Base-by-base conservation (phyloP, 768 basidiomycete species). In the Boletus huronensis region DNA sequence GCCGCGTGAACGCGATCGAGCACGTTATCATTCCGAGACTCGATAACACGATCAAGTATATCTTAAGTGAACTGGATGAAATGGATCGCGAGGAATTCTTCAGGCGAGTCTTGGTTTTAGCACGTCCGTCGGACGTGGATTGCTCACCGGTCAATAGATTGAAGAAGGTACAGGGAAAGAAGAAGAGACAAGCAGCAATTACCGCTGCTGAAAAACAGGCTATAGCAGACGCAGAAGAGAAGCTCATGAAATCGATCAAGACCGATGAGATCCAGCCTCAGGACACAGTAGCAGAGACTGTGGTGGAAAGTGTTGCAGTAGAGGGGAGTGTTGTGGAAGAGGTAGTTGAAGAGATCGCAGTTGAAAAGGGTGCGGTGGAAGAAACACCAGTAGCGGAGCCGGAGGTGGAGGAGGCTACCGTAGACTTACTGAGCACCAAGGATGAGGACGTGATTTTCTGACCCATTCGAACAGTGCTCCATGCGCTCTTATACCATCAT, bases 61-160 rank as follows among this genome's bases (percentile, higher is more conserved):
- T 99, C 69, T 80, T 93, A 66, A 96, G 93, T 54, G 97, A 99
- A 69, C 75, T 99, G 57, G 97, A 98, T 64, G 97, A 99, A 73
- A 98, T 97, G 94, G 97, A 99, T 73, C 82, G 93, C 58, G 91
- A 93, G 67, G 91, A 93, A 65, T 93, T 93, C 75, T 93, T 95
- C 76, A 80, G 93, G 92, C 87, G 38, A 41, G 79, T 63, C 36
- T 41, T 32, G 4, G 31, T 45, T 54, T 14, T 29, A 29, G 39
- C 5, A 29, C 41, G 42, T 41, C 19, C 26, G 11, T 26, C 29
- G 36, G 38, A 42, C 31, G 21, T 9, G 19, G 52, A 54, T 49
- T 25, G 46, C 53, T 60, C 26, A 55, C 41, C 9, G 3, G 29
- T 48, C 48, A 47, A 64, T 70, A 93, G 96, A 64, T 74, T 98